Percentiles rank a stretch among this genome's conserved stretches.
phyloP scores from a whole-genome alignment of 257 asterid genomes.

The Solanum raphanifolium region DNA sequence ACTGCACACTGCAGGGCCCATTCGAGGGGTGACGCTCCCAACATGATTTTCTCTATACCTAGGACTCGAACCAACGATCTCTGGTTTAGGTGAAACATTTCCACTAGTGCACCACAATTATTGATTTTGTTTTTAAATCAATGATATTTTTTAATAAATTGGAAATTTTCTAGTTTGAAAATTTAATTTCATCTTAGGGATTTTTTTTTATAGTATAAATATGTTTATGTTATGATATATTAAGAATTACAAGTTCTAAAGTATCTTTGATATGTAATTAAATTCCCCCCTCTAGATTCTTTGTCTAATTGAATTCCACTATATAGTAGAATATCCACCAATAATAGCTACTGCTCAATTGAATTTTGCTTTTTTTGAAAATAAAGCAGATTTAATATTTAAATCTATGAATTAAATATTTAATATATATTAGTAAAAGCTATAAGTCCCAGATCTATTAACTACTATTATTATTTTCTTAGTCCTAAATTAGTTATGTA shows the following conservation, averaged over 20 bases:
- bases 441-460: too few species aligned
- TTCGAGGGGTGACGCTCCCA: rapidly evolving
- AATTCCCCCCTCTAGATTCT: too few species aligned
- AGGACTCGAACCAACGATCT: too few species aligned
- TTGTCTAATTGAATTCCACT: background rate
- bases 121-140: background rate
- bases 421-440: too few species aligned
- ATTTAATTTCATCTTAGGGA: background rate
- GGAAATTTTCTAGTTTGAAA: background rate
- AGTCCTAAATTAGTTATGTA: too few species aligned
- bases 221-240: background rate
- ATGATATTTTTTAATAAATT: background rate
- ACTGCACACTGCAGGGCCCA: rapidly evolving
- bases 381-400: too few species aligned
- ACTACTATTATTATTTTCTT: too few species aligned
- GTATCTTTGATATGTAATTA: too few species aligned
- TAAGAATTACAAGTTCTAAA: background rate
- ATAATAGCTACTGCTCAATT: background rate
- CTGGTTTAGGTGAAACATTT: background rate
- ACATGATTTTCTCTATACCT: too few species aligned
- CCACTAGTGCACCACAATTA: rapidly evolving
- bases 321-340: background rate
- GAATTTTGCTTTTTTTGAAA: background rate
- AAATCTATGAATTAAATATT: too few species aligned
- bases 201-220: background rate